Evolutionary conservation across 2,329 filamentous ascomycete species (phyloP), one percentile per base, ranked within the genome.

Genomic region (Aureobasidium lini): DNA sequence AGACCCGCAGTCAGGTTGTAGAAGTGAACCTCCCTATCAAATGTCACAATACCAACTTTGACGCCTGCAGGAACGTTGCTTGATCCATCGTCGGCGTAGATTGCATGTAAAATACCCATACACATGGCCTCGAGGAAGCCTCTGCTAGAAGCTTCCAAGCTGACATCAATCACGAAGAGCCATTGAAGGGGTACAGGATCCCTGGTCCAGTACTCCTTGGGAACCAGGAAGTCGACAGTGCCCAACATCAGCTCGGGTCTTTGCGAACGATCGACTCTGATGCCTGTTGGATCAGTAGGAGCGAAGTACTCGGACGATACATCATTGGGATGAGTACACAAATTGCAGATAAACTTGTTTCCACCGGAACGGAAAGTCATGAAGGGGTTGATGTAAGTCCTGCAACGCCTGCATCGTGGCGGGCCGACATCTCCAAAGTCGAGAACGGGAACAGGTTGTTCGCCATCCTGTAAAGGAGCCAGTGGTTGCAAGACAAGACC

Each of bases 191-290:
- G 91, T 13, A 94, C 89, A 0, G 94, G 94, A 71, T 95, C 88
- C 72, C 93, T 94, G 28, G 90, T 93, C 90, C 92, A 99, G 76
- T 99, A 99, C 75, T 99, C 94, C 76, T 96, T 97, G 15, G 94
- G 94, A 13, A 99, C 95, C 62, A 94, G 81, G 70, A 95, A 99
- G 71, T 99, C 94, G 47, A 97, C 93, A 0, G 94, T 97, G 39
- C 94, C 94, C 60, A 90, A 83, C 67, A 87, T 89, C 67, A 99
- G 79, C 75, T 99, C 94, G 0, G 93, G 92, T 56, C 94, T 83
- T 70, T 95, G 88, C 69, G 92, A 83, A 50, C 94, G 84, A 73
- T 99, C 94, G 52, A 95, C 85, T 60, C 94, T 86, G 43, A 90
- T 84, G 16, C 94, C 94, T 60, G 90, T 86, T 4, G 90, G 90